A percentile compares a stretch with the other conserved stretches of the same genome.
Conservation (phyloP, 2,329 filamentous ascomycete species). For the Lachnellula subtilissima region DNA sequence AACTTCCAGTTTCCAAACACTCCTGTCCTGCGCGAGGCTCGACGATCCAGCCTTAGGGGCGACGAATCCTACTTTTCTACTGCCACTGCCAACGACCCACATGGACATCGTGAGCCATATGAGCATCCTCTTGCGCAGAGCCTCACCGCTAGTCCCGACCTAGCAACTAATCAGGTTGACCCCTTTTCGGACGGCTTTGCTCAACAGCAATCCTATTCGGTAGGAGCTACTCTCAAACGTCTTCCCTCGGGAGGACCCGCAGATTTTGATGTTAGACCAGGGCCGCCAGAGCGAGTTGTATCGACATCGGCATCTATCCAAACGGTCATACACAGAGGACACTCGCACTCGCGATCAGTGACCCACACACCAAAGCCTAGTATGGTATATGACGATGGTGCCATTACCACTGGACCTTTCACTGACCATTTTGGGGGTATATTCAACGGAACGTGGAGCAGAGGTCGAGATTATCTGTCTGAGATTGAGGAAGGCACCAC, state of each 20-base stretch:
- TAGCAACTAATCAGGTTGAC: constrained; percentile 34
- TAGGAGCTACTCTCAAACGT: constrained; percentile 34
- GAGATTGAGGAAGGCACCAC: constrained; percentile 44
- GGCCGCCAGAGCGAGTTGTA: constrained; percentile 32
- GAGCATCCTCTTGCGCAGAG: constrained; percentile 75
- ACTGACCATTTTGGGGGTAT: constrained; percentile 27
- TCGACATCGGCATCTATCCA: constrained; percentile 30
- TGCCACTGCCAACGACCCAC: constrained; percentile 37
- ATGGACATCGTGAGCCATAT: constrained; percentile 37
- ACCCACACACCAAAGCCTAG: constrained; percentile 14
- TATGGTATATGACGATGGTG: constrained; percentile 11
- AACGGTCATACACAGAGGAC: constrained; percentile 28
- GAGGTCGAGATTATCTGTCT: constrained; percentile 18
- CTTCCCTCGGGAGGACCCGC: constrained; percentile 30
- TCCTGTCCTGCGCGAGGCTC: constrained; percentile 32
- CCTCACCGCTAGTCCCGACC: constrained; percentile 63
- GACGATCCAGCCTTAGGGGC: constrained; percentile 53
- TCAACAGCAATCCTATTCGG: constrained; percentile 37
- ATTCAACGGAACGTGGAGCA: constrained; percentile 20
- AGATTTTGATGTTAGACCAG: constrained; percentile 36
- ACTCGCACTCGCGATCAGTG: constrained; percentile 35
- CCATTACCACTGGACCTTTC: constrained; percentile 20
- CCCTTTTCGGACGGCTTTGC: constrained; percentile 29
- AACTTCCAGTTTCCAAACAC: constrained; percentile 47
- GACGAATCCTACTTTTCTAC: constrained; percentile 49